Evolutionary conservation across 768 basidiomycete species (phyloP).

Genomic region (Mycena amicta): DNA sequence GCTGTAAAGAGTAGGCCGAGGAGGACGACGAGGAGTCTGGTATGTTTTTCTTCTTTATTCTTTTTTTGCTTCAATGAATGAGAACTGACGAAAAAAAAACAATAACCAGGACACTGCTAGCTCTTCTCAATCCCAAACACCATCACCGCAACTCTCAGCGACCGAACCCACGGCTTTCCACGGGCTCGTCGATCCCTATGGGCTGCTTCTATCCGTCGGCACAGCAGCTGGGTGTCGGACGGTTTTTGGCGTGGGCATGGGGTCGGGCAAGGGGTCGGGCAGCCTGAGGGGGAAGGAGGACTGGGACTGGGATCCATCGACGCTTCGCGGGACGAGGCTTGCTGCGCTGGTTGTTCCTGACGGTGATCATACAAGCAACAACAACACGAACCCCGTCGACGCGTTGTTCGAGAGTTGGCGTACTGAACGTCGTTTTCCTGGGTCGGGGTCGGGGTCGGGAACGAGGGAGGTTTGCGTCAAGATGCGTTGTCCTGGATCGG

Average conservation of each 20-base stretch:
- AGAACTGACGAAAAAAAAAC: no score
- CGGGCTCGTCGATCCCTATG: slow-evolving; percentile 20
- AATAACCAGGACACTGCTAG: no score
- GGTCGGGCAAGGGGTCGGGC: no score
- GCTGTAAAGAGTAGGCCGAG: no score
- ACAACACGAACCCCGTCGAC: slow-evolving; percentile 3
- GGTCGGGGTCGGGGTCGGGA: no score
- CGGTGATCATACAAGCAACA: no score
- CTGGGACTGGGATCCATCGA: slow-evolving; percentile 13
- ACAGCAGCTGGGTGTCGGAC: slow-evolving; percentile 8
- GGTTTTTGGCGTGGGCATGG: slow-evolving; percentile 3
- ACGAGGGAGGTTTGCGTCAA: not conserved
- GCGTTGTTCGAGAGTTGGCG: slow-evolving; percentile 1
- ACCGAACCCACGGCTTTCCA: slow-evolving; percentile 12
- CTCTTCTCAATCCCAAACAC: not conserved
- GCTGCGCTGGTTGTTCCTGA: slow-evolving; percentile 13
- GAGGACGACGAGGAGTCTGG: slow-evolving; percentile 8
- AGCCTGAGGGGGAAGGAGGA: no score
- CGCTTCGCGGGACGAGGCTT: slow-evolving; percentile 17
- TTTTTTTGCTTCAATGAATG: not conserved
- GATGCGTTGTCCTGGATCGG: not conserved
- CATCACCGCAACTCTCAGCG: not conserved
- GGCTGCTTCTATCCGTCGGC: slow-evolving; percentile 21
- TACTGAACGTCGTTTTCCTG: not conserved
- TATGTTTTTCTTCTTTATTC: not conserved